Evolutionary conservation across 306 rosid genomes (phyloP).

Genomic region (Calophaca sinica): DNA sequence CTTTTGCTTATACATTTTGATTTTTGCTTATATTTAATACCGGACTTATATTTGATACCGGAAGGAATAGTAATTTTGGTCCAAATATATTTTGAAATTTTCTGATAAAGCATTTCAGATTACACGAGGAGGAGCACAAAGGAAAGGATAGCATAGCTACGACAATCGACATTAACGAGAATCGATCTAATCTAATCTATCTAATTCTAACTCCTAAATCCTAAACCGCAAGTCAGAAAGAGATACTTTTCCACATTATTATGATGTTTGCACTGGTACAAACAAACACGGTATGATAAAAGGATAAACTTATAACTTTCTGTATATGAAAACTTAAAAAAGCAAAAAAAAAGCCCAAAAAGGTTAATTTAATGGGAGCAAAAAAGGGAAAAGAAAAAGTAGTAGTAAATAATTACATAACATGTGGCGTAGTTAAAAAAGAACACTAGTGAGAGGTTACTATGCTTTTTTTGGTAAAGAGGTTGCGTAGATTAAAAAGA

Average conservation of each 20-base stretch:
- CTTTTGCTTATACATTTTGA: too few relatives aligned
- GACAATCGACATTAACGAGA: slow-evolving; percentile 20
- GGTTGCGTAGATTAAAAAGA: slow-evolving; percentile 77
- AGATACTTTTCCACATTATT: not conserved
- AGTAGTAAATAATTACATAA: slow-evolving; percentile 21
- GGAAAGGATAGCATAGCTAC: not conserved
- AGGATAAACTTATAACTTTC: slow-evolving; percentile 42
- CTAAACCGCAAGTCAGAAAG: slow-evolving; percentile 5
- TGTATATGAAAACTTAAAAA: slow-evolving; percentile 27
- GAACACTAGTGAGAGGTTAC: slow-evolving; percentile 57
- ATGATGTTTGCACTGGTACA: too few relatives aligned
- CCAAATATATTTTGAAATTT: too few relatives aligned
- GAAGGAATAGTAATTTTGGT: too few relatives aligned
- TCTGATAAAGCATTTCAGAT: slow-evolving; percentile 39
- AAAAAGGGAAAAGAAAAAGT: not conserved
- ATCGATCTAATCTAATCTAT: not conserved
- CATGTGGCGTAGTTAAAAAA: not conserved
- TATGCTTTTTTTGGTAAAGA: slow-evolving; percentile 76
- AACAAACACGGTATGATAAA: slow-evolving; percentile 13
- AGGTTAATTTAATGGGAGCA: slow-evolving; percentile 14
- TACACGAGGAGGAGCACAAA: slow-evolving; percentile 34
- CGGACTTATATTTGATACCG: too few relatives aligned
- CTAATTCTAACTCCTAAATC: slow-evolving; percentile 14
- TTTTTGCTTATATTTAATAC: too few relatives aligned
- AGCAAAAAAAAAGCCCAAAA: not conserved